A percentile compares a stretch with the other conserved stretches of the same genome.
phyloP scores from a whole-genome alignment of 345 rosid species.

The Raphanus sativus region DNA sequence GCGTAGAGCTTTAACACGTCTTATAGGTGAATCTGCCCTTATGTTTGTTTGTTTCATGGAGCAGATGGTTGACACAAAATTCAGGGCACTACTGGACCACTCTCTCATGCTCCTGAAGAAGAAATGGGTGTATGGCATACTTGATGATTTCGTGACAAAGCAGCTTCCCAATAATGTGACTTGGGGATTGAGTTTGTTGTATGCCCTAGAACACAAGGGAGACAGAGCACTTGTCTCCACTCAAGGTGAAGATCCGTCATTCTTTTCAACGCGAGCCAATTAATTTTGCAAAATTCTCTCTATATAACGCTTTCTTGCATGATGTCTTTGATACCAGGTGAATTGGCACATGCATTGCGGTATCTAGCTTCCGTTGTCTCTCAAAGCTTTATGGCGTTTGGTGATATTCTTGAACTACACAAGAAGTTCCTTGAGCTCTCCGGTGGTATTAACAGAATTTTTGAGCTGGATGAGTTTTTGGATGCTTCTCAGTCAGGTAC shows the following conservation, averaged over 20 bases:
- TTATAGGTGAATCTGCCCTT: constrained; percentile 5
- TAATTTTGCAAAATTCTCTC: not conserved
- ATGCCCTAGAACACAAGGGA: constrained; percentile 90
- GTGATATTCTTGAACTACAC: constrained; percentile 91
- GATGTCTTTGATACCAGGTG: constrained; percentile 59
- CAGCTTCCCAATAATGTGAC: constrained; percentile 97
- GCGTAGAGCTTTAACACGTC: constrained; percentile 11
- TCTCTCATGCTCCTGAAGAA: constrained; percentile 75
- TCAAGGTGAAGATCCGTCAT: constrained; percentile 58
- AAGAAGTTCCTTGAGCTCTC: constrained; percentile 91
- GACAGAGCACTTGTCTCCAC: constrained; percentile 78
- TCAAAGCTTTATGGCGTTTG: constrained; percentile 97
- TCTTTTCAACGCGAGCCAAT: constrained; percentile 4
- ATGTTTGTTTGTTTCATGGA: constrained; percentile 5
- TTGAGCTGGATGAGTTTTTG: constrained; percentile 95
- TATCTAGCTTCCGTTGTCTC: constrained; percentile 97
- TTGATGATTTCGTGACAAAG: constrained; percentile 96
- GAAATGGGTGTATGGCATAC: constrained; percentile 87
- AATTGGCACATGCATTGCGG: constrained; percentile 90
- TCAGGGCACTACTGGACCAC: constrained; percentile 81
- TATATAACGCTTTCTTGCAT: constrained; percentile 10
- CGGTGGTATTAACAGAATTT: constrained; percentile 83
- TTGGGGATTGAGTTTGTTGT: constrained; percentile 94
- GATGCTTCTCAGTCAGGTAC: constrained; percentile 83
- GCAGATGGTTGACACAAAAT: constrained; percentile 93